Percentiles rank a stretch among this genome's conserved stretches.
These are phyloP conservation scores for Globisporangium spinosum DNA, from an alignment of 352 stramenopile species.

Conservation along the genomic window DNA sequence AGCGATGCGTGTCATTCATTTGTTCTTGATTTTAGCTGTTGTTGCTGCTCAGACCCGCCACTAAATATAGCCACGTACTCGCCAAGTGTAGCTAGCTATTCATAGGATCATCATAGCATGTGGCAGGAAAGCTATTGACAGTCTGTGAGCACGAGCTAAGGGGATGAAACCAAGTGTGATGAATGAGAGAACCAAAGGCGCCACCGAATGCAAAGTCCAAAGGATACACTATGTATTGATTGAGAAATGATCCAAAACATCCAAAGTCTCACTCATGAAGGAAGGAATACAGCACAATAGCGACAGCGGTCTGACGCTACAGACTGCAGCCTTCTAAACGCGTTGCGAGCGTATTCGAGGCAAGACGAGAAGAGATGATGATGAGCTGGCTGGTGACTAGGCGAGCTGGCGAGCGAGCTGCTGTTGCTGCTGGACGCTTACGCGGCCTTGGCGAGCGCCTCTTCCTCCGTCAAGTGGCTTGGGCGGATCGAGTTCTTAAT, in stretches of 20 bases:
- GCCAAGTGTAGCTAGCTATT: neutral
- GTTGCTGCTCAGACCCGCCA: neutral
- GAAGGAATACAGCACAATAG: neutral
- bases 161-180: neutral
- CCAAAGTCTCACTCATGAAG: neutral
- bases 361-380: neutral
- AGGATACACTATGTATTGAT: conserved; percentile 13
- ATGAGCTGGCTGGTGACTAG: neutral
- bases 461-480: conserved; percentile 29
- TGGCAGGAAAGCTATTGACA: neutral
- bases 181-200: neutral
- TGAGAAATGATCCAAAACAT: conserved; percentile 6
- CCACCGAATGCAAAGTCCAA: neutral
- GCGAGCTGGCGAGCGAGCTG: neutral
- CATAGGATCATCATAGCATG: neutral
- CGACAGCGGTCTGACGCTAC: neutral
- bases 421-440: conserved; percentile 17
- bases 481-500: conserved; percentile 54
- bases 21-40: neutral
- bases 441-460: conserved; percentile 36
- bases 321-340: conserved; percentile 2
- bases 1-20: neutral
- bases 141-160: no score
- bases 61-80: neutral
- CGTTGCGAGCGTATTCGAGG: neutral